A percentile compares a stretch with the other conserved stretches of the same genome.
phyloP scores from a whole-genome alignment of 1,284 basidiomycete species.

The Malassezia equina region DNA sequence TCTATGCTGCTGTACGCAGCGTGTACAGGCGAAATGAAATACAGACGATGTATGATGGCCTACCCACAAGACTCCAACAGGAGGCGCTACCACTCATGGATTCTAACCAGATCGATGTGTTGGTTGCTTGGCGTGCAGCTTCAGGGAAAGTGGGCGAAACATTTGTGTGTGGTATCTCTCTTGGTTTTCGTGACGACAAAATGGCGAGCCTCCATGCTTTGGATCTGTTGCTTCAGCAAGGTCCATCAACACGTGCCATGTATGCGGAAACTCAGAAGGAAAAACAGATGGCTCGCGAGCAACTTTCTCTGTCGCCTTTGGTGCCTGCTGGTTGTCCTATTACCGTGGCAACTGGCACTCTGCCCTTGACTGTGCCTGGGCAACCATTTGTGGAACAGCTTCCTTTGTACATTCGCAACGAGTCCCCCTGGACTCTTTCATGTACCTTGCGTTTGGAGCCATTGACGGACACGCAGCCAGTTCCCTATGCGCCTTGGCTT shows the following conservation, averaged over 20 bases:
- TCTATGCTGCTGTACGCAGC: constrained; percentile 1
- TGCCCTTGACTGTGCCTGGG: constrained; percentile 1
- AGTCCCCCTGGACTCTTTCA: constrained; percentile 5
- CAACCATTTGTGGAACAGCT: neutral
- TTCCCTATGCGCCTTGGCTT: constrained; percentile 1
- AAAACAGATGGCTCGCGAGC: constrained; percentile 19
- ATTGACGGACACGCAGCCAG: neutral
- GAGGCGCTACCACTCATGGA: neutral
- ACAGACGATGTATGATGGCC: neutral
- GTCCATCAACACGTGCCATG: constrained; percentile 7
- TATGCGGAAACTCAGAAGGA: constrained; percentile 33
- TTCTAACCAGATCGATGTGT: constrained; percentile 6
- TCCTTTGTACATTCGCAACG: constrained; percentile 6
- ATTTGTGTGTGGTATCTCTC: constrained; percentile 1
- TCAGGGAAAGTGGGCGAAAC: neutral
- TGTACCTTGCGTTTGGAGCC: constrained; percentile 1
- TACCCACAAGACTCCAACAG: neutral
- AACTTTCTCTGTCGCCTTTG: constrained; percentile 21
- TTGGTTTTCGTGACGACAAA: constrained; percentile 5
- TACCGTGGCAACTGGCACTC: neutral
- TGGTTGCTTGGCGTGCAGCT: neutral
- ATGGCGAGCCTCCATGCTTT: neutral
- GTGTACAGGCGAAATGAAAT: neutral
- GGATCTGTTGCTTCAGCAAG: neutral
- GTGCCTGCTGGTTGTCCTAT: neutral